Percentiles rank a stretch among this genome's conserved stretches.
These are phyloP conservation scores for Achlya hypogyna DNA, from an alignment of 352 stramenopile species.

Conservation along the genomic window DNA sequence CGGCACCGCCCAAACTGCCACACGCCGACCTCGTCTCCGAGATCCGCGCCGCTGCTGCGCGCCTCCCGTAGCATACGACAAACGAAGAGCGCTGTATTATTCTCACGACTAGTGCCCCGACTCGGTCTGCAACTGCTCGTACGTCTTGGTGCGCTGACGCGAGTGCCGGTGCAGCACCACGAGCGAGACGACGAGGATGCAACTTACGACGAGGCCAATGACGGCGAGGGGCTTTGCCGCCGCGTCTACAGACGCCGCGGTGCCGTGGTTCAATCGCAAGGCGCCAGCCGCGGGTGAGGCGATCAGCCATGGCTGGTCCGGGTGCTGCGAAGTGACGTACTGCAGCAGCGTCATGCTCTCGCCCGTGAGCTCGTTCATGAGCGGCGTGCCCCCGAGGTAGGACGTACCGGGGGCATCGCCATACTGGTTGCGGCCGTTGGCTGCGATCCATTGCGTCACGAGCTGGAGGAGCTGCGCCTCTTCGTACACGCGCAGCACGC, in stretches of 20 bases:
- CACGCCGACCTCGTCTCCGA: constrained; percentile 18
- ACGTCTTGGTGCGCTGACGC: background rate
- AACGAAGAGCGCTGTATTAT: background rate
- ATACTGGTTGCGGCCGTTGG: constrained; percentile 48
- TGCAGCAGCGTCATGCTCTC: constrained; percentile 37
- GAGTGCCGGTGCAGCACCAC: constrained; percentile 5
- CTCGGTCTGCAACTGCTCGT: constrained; percentile 11
- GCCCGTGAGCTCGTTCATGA: constrained; percentile 69
- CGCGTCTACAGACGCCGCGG: background rate
- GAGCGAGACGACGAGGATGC: constrained; percentile 14
- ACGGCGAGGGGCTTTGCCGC: background rate
- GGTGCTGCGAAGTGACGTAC: constrained; percentile 56
- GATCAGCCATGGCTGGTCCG: constrained; percentile 46
- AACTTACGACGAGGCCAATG: constrained; percentile 13
- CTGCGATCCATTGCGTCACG: constrained; percentile 37
- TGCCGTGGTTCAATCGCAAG: background rate
- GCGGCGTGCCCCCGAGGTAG: constrained; percentile 68
- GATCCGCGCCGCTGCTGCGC: constrained; percentile 1
- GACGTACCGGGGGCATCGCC: constrained; percentile 40
- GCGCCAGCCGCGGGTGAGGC: background rate
- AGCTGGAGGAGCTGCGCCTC: constrained; percentile 1
- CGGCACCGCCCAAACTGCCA: background rate
- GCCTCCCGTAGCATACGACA: background rate
- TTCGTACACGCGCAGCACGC: constrained; percentile 15
- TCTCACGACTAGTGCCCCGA: background rate